Base-by-base conservation (phyloP, 306 rosid species). In the Lablab purpureus region DNA sequence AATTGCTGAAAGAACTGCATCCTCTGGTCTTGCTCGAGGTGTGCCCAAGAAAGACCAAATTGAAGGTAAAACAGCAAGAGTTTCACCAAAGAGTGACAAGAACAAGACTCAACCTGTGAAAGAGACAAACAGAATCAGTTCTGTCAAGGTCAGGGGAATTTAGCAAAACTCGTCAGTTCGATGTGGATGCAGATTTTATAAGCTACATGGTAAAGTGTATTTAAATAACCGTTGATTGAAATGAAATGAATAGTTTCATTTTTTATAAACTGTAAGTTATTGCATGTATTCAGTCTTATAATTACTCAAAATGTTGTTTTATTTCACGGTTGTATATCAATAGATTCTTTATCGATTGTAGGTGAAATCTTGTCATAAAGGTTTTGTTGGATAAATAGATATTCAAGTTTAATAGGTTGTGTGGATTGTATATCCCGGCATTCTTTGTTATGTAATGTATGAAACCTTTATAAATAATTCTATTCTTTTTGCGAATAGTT, bases 1-100 rank as follows among this genome's bases (percentile, higher is more conserved):
- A 88, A 90, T 90, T 3, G 87, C 90, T 3, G 94, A 88, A 82
- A 88, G 89, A 88, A 86, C 89, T 60, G 89, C 91, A 49, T 83
- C 89, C 32, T 59, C 54, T 43, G 83, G 88, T 67, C 74, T 79
- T 70, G 69, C 71, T 66, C 78, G 83, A 59, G 67, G 47, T 9
- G 63, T 40, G 12, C 66, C 85, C 5, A 87, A 54, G 71, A 89
- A 83, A 70, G 82, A 49, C 76, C 80, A 84, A 65, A 54, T 54
- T 19, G 87, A 79, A 70, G 81, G 81, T 28, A 79, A 81, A 47
- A 63, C 83, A 74, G 41, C 86, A 27, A 83, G 69, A 71, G 73
- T 82, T 59, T 75, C 86, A 64, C 13, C 83, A 2, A 84, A 78
- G 76, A 84, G 49, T 74, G 89, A 83, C 73, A 87, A 80, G 77